phyloP scores from a whole-genome alignment of 805 yeast species.

The Cyberlindnera maclurae region DNA sequence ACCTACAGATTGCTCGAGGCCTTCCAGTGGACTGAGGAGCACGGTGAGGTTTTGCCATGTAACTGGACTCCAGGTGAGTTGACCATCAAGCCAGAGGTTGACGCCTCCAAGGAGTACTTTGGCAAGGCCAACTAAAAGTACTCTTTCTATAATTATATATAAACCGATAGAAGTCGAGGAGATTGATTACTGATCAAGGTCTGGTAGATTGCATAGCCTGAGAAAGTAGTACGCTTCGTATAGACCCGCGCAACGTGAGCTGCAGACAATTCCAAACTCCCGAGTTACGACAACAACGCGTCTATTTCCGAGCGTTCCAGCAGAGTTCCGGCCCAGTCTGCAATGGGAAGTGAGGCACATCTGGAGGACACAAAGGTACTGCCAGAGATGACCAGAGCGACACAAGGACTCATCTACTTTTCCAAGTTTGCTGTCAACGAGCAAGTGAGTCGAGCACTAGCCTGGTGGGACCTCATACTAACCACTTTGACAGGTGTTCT shows the following conservation, averaged over 20 bases:
- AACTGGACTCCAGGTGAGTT: constrained; percentile 97
- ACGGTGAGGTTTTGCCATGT: constrained; percentile 99
- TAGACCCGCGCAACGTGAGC: too few species aligned
- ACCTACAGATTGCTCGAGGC: constrained; percentile 96
- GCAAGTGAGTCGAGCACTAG: constrained; percentile 33
- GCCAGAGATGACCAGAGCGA: constrained; percentile 3
- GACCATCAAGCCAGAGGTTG: constrained; percentile 81
- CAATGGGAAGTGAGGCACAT: too few species aligned
- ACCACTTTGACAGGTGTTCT: constrained; percentile 11
- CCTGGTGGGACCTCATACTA: background rate
- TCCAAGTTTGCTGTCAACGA: constrained; percentile 46
- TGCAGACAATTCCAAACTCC: too few species aligned
- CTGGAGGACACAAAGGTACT: too few species aligned
- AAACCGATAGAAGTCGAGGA: too few species aligned
- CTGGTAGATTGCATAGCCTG: too few species aligned
- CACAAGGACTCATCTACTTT: constrained; percentile 31
- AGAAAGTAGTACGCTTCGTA: too few species aligned
- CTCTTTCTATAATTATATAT: background rate
- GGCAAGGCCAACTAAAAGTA: constrained; percentile 39
- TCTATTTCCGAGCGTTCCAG: too few species aligned
- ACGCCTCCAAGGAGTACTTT: constrained; percentile 75
- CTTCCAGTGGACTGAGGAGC: constrained; percentile 97
- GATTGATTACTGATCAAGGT: too few species aligned
- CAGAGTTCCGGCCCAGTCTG: too few species aligned
- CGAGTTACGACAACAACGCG: too few species aligned